Conservation (phyloP, 1,284 basidiomycete genomes). For the Marasmius oreades region DNA sequence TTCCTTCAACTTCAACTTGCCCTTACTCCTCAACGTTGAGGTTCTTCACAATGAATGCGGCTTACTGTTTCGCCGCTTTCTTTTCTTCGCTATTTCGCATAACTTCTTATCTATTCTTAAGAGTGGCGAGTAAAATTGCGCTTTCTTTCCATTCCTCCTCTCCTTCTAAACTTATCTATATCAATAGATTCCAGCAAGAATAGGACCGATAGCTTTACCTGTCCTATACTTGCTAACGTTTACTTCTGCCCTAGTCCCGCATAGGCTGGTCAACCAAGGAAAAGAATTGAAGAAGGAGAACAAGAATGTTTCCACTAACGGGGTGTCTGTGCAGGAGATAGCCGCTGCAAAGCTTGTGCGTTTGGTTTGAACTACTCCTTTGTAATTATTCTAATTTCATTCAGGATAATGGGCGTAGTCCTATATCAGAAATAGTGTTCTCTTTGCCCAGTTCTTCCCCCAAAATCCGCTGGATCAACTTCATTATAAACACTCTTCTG, state of each 20-base stretch:
- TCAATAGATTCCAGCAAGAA: conserved; percentile 31
- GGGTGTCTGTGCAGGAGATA: not conserved
- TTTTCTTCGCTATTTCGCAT: conserved; percentile 38
- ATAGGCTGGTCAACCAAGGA: conserved; percentile 10
- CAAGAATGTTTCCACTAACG: not conserved
- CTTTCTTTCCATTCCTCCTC: not conserved
- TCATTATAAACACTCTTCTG: conserved; percentile 50
- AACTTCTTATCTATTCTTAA: conserved; percentile 35
- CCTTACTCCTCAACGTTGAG: no score
- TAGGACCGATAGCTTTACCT: conserved; percentile 28
- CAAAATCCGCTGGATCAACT: conserved; percentile 33
- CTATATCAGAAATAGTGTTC: conserved; percentile 31
- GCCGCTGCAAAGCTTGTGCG: not conserved
- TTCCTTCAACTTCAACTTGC: no score
- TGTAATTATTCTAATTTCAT: not conserved
- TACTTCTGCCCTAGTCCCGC: conserved; percentile 19
- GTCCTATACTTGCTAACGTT: conserved; percentile 22
- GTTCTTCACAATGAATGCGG: not conserved
- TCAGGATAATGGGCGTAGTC: conserved; percentile 4
- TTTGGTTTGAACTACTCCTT: not conserved
- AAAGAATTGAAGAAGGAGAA: not conserved
- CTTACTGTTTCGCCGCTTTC: conserved; percentile 7
- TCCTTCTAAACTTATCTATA: not conserved
- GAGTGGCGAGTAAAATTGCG: conserved; percentile 36
- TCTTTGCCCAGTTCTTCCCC: conserved; percentile 43